Base-by-base conservation (phyloP, 345 rosid genomes). In the Ceriops decandra region DNA sequence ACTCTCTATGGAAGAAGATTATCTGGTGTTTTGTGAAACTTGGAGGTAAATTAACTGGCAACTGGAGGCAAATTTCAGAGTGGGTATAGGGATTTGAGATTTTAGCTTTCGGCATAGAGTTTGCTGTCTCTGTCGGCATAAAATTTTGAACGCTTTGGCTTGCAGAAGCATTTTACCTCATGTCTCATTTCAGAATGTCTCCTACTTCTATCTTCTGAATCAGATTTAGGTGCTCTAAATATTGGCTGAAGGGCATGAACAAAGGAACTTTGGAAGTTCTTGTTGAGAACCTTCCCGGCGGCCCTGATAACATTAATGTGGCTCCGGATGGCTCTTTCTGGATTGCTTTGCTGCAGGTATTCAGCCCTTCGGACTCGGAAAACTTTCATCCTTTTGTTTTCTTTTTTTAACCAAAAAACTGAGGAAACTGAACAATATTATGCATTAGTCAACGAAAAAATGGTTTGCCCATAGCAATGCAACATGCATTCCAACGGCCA, bases 321-420 rank as follows among this genome's bases (percentile, higher is more conserved):
- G 86, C 87, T 17, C 87, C 86, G 0, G 87, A 85, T 28, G 87
- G 87, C n/a, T 76, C 88, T 21, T 87, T 83, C 76, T 87, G 83
- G 88, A 81, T 87, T 1, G 83, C 78, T 8, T 6, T 85, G 56
- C 0, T 78, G 5, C 81, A 78, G 79, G 86, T 80, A 70, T 2
- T 33, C 9, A 11, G 16, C 17, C 13, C 49, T 42, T 42, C 15
- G 49, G 49, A 42, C 49, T 15, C 5, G 19, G 17, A 42, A 15
- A 42, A 42, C 3, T 42, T 42, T 42, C 49, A 5, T 42, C 7
- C 2, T 38, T 38, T 9, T 2, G 0, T 35, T 31, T 31, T 31
- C 33, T 2, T 10, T 38, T 38, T 38, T 38, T 10, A 35, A 32
- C 27, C 46, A 10, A 32, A 30, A 16, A 17, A 26, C 13, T 5